Evolutionary conservation across 208 protist genomes (phyloP), one percentile per base, ranked within the genome.

Genomic region (Herpetomonas samuelpessoai): DNA sequence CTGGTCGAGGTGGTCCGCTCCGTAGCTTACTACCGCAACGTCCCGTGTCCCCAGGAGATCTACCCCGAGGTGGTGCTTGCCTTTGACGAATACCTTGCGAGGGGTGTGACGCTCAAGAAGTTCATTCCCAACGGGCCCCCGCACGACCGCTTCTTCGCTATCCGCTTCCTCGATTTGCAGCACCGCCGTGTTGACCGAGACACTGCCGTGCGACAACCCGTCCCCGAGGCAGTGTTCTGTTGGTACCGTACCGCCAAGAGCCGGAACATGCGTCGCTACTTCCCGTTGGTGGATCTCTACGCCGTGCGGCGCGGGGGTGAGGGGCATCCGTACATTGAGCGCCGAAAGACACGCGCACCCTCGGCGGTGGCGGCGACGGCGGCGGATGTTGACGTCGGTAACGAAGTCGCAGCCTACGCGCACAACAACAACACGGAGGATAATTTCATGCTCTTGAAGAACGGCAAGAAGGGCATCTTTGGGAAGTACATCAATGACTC

Each of bases 1-100:
- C 68, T 91, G 57, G 19, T 70, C 41, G 61, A 64, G 4, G 52
- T 91, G 16, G 62, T 87, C 27, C 67, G 76, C 26, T 38, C 64
- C 30, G 73, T 91, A 2, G 70, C 74, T 14, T 65, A 59, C 56
- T 74, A 71, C 41, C 79, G 83, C 18, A 55, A 73, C 29, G 67
- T 68, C 2, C 21, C 66, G 10, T 28, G 68, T 27, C 77, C 77
- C 1, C 27, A 46, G 0, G 28, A 47, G 9, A 83, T 86, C 44
- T 72, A 71, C 0, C 68, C 65, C 0, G 83, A 91, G 71, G 80
- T 91, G 12, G 71, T 74, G 25, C 68, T 91, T 41, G 83, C 83
- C 0, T 91, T 87, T 60, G 80, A 91, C 63, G 82, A 77, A 56
- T 83, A 73, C 56, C 64, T 91, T 16, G 61, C 68, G 44, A 46